phyloP scores from a whole-genome alignment of 257 asterid species.

The Rhazya stricta region DNA sequence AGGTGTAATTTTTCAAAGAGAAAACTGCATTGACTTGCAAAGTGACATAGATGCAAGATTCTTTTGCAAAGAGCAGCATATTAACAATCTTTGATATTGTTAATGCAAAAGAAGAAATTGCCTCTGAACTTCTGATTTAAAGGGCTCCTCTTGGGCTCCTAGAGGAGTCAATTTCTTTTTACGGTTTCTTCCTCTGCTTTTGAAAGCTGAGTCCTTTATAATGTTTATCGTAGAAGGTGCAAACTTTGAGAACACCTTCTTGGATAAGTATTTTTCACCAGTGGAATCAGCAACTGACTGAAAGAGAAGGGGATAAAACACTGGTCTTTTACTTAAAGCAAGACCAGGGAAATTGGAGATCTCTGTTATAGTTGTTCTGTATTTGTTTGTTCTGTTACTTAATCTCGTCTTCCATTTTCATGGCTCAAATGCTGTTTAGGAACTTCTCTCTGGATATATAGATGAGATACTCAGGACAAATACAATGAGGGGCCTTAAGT shows the following conservation, averaged over 20 bases:
- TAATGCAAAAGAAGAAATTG: not conserved
- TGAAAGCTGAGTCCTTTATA: not conserved
- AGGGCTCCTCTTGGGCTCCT: not conserved
- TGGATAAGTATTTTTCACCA: not conserved
- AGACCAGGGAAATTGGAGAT: not conserved
- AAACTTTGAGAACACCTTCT: not conserved
- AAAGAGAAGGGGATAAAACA: not conserved
- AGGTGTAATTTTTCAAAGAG: not conserved
- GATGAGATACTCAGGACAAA: not conserved
- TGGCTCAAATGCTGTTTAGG: not conserved
- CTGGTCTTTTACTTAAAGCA: not conserved
- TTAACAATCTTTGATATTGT: not conserved
- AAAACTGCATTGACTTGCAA: not conserved
- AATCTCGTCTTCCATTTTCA: not conserved
- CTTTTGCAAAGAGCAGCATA: not conserved
- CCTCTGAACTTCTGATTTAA: not conserved
- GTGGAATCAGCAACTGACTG: not conserved
- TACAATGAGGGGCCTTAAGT: not conserved
- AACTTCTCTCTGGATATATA: not conserved
- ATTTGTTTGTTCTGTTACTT: not conserved
- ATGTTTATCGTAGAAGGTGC: not conserved
- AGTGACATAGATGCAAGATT: not conserved
- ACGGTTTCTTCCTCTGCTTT: not conserved
- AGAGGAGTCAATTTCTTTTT: not conserved
- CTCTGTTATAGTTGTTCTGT: not conserved